Evolutionary conservation across 768 basidiomycete species (phyloP).

Genomic region (Termitomyces titanicus): DNA sequence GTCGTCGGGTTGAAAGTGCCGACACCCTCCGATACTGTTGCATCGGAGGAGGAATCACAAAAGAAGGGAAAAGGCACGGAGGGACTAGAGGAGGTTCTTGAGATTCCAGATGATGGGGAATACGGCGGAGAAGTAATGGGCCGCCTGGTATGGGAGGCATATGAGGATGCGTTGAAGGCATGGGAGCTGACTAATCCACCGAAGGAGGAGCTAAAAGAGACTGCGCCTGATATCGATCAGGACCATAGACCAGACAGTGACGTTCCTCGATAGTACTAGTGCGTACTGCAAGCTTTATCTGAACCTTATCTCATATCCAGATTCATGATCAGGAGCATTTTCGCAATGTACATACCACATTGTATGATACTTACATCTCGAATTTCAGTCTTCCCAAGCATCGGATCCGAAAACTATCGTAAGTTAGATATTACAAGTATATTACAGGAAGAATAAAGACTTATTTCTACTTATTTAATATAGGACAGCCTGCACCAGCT

Average conservation of each 20-base stretch:
- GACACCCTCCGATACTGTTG: conserved; percentile 8
- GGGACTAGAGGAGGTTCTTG: conserved; percentile 28
- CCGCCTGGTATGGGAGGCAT: conserved; percentile 72
- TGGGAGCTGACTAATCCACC: conserved; percentile 53
- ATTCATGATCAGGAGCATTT: not conserved
- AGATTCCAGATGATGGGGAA: conserved; percentile 60
- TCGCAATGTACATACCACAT: not conserved
- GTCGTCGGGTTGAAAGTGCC: conserved; percentile 48
- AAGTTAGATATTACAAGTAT: not conserved
- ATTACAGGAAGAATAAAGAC: not conserved
- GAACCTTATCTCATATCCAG: not conserved
- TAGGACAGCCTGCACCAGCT: not conserved
- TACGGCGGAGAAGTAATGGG: conserved; percentile 69
- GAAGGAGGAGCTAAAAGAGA: conserved; percentile 4
- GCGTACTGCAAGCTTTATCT: not conserved
- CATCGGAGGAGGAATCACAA: conserved; percentile 19
- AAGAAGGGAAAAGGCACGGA: conserved; percentile 23
- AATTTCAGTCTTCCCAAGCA: not conserved
- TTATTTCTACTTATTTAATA: too few relatives aligned
- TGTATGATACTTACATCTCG: not conserved
- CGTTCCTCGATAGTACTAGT: conserved; percentile 7
- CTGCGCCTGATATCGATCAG: conserved; percentile 13
- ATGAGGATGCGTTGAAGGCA: conserved; percentile 59
- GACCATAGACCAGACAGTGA: conserved; percentile 1
- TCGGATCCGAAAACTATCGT: not conserved